phyloP scores from a whole-genome alignment of 2,329 filamentous ascomycete species.

The Tympanopsis confertula region DNA sequence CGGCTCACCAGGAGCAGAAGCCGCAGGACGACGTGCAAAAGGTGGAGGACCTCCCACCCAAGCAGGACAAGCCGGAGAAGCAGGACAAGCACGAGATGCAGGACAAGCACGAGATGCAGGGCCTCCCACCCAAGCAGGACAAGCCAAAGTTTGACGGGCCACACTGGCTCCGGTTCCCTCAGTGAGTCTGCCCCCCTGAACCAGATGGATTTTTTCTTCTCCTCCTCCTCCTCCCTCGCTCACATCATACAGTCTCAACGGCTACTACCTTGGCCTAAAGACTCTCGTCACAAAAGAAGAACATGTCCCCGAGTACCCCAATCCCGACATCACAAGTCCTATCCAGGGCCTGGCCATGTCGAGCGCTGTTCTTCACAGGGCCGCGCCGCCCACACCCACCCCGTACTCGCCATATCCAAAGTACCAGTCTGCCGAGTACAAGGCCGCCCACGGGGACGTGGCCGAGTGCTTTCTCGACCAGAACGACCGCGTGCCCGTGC shows the following conservation, averaged over 20 bases:
- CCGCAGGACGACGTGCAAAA: conserved; percentile 3
- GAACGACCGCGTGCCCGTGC: conserved; percentile 40
- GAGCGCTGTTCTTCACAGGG: conserved; percentile 13
- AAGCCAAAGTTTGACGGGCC: conserved; percentile 12
- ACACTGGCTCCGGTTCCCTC: conserved; percentile 26
- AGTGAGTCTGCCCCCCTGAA: conserved; percentile 20
- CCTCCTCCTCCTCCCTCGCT: conserved; percentile 7
- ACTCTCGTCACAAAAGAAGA: conserved; percentile 50
- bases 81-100: conserved; percentile 11
- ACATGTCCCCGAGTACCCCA: conserved; percentile 67
- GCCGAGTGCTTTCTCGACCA: conserved; percentile 53
- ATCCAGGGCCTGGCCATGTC: conserved; percentile 9
- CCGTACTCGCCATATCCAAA: conserved; percentile 61
- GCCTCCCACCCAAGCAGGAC: conserved; percentile 13
- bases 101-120: conserved; percentile 10
- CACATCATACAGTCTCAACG: conserved; percentile 48
- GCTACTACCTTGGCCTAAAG: conserved; percentile 70
- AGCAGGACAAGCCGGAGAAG: conserved; percentile 9
- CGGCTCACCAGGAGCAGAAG: conserved; percentile 3
- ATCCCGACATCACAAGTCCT: conserved; percentile 17
- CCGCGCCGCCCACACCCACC: conserved; percentile 28
- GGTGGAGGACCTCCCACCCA: not conserved
- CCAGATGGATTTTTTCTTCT: no score
- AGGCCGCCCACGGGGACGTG: conserved; percentile 36
- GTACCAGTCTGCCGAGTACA: conserved; percentile 45